Base-by-base conservation (phyloP, 1,139 yeast species). In the Geotrichum citri-aurantii region DNA sequence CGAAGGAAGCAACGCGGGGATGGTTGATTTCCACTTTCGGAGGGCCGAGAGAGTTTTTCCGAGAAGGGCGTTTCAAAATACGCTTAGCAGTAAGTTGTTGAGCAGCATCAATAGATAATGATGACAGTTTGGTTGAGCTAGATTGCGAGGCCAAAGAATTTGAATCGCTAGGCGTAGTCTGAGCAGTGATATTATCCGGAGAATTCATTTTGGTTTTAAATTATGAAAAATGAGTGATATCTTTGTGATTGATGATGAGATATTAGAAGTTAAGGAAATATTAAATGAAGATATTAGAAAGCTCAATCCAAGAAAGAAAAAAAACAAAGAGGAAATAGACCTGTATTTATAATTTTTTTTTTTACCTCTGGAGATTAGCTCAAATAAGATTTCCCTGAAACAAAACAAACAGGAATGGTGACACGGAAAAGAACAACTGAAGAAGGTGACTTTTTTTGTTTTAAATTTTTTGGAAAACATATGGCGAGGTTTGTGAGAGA, bases 1-100 rank as follows among this genome's bases (percentile, higher is more conserved):
- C 95, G 69, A 87, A 88, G 12, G 89, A 84, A 3, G 93, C 93
- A 54, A 87, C 84, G 52, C 68, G 58, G 26, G 66, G 61, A 50
- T 65, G 68, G 37, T 65, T 55, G 47, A 61, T 57, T 46, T 59
- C 58, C 10, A 52, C 56, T 48, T 58, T 58, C 17, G 55, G 48
- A 3, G 59, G 58, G 12, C 58, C 58, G 10, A 55, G 52, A 14
- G 58, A 55, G 55, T 55, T 55, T 37, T 55, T 55, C 37, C 58
- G 46, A 19, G 58, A 55, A 29, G 58, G 58, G 2, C 58, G 47
- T 37, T 55, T 55, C 27, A 51, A 21, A 26, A 55, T 44, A 17
- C 55, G 51, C 40, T 55, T 55, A 2, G 54, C 33, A n/a, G 50
- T 49, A 3, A 14, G 42, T 8, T 37, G 26, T n/a, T 29, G 29